Evolutionary conservation across 148 eudicot species (phyloP), one percentile per base, ranked within the genome.

Genomic region (Fagopyrum esculentum): DNA sequence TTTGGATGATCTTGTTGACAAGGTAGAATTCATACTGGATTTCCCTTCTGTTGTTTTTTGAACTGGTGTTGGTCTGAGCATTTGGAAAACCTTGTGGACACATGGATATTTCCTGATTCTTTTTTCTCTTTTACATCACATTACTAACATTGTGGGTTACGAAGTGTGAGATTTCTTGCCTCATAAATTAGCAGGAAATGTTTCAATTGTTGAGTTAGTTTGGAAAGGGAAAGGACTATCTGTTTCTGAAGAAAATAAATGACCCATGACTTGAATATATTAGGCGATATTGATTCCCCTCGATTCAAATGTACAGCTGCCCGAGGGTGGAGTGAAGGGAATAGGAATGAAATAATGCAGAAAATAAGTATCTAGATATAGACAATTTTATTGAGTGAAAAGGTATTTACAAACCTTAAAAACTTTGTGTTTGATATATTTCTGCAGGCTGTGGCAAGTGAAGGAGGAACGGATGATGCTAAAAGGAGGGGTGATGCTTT

Each of bases 401-500:
- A 1, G 29, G 30, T 29, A 7, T 17, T 19, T 17, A 57, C 0
- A 57, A 19, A 1, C n/a, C 44, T 30, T 16, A 26, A 3, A 9
- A 63, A 29, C 16, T 3, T 10, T 63, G 6, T 63, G 45, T 29
- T 63, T 30, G 15, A 29, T 63, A 4, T 19, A 44, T 44, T 16
- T 74, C 64, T 83, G 57, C 81, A 95, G 99, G 99, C 99, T 72
- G 99, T 95, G 75, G 99, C 97, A 46, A 92, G 99, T 81, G 99
- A 95, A 88, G 99, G 99, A 73, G 96, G 97, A 61, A 92, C 99
- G 0, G 94, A 90, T 76, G 99, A 95, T 86, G 97, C 99, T 81
- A 95, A 88, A 84, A 87, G 96, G 78, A 84, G 97, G 80, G 99
- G 96, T 19, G 97, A 95, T 86, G 99, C 99, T 46, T 95, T 95